Conservation (phyloP, 177 flowering plant species). For the Vitis hybrid region DNA sequence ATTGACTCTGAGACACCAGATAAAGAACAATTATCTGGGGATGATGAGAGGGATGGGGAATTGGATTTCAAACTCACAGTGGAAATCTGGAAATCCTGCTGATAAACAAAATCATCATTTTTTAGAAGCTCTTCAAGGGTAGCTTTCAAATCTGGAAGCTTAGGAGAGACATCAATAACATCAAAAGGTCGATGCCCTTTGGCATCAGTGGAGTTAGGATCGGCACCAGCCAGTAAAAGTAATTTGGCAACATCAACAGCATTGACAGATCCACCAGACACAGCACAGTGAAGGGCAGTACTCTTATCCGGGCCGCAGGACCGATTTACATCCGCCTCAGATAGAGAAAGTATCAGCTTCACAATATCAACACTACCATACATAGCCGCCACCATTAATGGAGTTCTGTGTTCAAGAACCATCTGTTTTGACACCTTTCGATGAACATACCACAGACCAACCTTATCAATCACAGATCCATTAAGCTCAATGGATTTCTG, state of each 20-base stretch:
- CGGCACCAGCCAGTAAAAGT: constrained; percentile 47
- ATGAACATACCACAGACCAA: constrained; percentile 51
- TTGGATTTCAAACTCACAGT: not conserved
- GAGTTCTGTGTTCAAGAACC: constrained; percentile 46
- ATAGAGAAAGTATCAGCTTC: constrained; percentile 31
- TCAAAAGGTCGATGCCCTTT: constrained; percentile 38
- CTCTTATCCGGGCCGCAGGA: constrained; percentile 36
- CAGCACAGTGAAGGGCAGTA: constrained; percentile 67
- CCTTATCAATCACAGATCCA: constrained; percentile 26
- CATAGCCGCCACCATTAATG: constrained; percentile 60
- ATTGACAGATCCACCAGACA: constrained; percentile 45
- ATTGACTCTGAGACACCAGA: not conserved
- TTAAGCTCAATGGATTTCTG: constrained; percentile 22
- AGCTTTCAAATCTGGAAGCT: constrained; percentile 22
- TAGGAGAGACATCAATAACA: constrained; percentile 46
- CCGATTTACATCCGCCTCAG: constrained; percentile 37
- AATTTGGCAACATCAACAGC: constrained; percentile 38
- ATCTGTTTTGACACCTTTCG: constrained; percentile 39
- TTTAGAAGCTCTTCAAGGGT: constrained; percentile 40
- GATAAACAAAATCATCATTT: constrained; percentile 9
- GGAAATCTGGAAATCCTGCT: not conserved
- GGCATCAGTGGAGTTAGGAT: constrained; percentile 30
- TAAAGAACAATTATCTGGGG: constrained; percentile 4
- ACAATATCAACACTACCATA: constrained; percentile 50
- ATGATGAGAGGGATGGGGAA: constrained; percentile 11